Evolutionary conservation across 75 land plant species (phyloP), one percentile per base, ranked within the genome.

Genomic region (Cunninghamia lanceolata): DNA sequence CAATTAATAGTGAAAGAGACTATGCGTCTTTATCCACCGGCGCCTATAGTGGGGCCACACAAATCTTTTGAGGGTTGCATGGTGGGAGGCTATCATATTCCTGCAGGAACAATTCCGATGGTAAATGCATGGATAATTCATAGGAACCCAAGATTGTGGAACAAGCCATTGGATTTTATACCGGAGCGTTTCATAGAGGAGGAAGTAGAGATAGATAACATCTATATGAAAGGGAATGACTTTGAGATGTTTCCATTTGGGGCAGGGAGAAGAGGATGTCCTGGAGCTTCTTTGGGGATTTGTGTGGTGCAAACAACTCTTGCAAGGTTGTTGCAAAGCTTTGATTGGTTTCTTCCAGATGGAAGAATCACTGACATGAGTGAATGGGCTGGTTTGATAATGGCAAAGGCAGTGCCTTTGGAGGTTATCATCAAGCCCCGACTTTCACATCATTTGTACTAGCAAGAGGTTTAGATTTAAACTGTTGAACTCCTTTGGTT

Each of bases 211-310:
- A 81, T 83, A 5, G 21, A 53, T 45, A n/a, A n/a, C n/a, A 82
- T 89, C 53, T 66, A 87, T 34, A 59, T 84, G 17, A 53, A 63
- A 52, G 89, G 89, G 17, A 86, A 70, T 7, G 85, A 87, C 19
- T 89, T 89, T 83, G 66, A 84, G 16, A 82, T 89, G 34, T 32
- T 89, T 17, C 90, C 90, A 17, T 89, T 89, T 83, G 89, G 89
- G 16, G 87, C 90, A 36, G 90, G 90, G 11, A 34, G 87, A 25
- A 47, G 89, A 68, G 87, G 84, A 38, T 87, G 88, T 30, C 88
- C 86, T 9, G 90, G 88, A 2, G 47, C 84, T 52, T 82, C 73
- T 38, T 21, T 83, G 30, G 90, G 79, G 25, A 50, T 89, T 1
- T 28, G 76, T 28, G 74, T 5, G 39, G 43, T 86, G 30, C 68